These are phyloP conservation scores for Pilatotrama ljubarskyi DNA, from an alignment of 768 basidiomycete species.

Conservation along the genomic window DNA sequence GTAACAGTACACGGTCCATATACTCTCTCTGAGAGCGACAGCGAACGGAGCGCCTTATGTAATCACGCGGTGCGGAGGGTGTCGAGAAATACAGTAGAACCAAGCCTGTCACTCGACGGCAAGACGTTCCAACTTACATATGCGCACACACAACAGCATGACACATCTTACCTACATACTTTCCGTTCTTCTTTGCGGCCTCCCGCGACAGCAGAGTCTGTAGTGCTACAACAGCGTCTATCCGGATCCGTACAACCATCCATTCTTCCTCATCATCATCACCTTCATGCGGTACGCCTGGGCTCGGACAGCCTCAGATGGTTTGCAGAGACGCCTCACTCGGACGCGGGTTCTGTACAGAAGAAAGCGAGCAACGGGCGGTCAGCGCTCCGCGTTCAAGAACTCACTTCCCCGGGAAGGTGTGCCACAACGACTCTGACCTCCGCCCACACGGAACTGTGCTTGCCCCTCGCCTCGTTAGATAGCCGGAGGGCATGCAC, in stretches of 20 bases:
- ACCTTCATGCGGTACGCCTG: no score
- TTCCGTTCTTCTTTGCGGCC: neutral
- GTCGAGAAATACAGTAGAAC: neutral
- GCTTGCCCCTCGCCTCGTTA: neutral
- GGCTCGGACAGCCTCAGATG: neutral
- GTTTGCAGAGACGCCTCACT: constrained; percentile 24
- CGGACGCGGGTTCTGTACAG: constrained; percentile 43
- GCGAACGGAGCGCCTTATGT: no score
- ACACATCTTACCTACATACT: neutral
- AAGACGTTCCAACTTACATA: constrained; percentile 1
- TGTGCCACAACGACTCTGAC: neutral
- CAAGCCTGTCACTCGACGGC: constrained; percentile 1
- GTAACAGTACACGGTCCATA: no score
- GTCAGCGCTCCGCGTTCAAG: constrained; percentile 7
- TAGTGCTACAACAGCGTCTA: neutral
- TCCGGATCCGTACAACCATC: neutral
- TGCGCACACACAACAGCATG: neutral
- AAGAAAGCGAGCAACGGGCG: constrained; percentile 8
- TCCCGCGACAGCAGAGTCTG: neutral
- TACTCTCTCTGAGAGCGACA: no score
- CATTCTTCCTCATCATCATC: neutral
- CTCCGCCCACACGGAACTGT: neutral
- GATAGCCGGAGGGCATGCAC: neutral
- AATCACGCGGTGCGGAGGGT: neutral
- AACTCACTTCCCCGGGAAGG: neutral